Evolutionary conservation across 1,284 basidiomycete species (phyloP), one percentile per base, ranked within the genome.

Genomic region (Inonotus hispidus): DNA sequence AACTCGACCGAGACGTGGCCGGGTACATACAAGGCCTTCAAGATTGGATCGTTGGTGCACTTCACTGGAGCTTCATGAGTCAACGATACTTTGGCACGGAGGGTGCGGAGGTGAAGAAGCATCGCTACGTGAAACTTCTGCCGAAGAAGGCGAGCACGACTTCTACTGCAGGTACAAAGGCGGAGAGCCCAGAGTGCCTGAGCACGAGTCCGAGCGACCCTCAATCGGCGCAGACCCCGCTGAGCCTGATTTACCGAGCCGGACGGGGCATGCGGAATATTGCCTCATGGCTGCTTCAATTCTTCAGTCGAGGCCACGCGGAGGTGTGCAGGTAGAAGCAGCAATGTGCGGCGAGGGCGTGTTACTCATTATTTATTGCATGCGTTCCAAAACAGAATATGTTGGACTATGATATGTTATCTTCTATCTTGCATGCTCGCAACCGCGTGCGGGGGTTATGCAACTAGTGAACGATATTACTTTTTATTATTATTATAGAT

Each of bases 1-100:
- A 71, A 49, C 67, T 75, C 63, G 75, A 77, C 65, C 56, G 37
- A 21, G 69, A 73, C 61, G 69, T 77, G 49, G 62, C 68, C 43
- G 64, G 67, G 39, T 77, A 77, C 66, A 70, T 74, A 49, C 66
- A 69, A 35, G 75, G 75, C 13, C 66, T 77, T 60, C 69, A 68
- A 56, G 72, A 75, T 63, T 76, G 74, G 75, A 74, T 77, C 62
- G 69, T 73, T 37, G 76, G 75, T n/a, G 72, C 71, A 59, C 66
- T 77, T 52, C 71, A 75, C 61, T 78, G 76, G 76, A 74, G 73
- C 56, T 77, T 77, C 65, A 69, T 74, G 65, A 73, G 63, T 43
- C 46, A 64, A 37, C 47, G 63, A 5, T 64, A 64, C 63, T 64
- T 64, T 47, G 63, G 63, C 52, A 45, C 46, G 13, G 59, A 64